A percentile compares a stretch with the other conserved stretches of the same genome.
Conservation (phyloP, 805 yeast genomes). For the Saccharomycopsis oosterbeekiorum region DNA sequence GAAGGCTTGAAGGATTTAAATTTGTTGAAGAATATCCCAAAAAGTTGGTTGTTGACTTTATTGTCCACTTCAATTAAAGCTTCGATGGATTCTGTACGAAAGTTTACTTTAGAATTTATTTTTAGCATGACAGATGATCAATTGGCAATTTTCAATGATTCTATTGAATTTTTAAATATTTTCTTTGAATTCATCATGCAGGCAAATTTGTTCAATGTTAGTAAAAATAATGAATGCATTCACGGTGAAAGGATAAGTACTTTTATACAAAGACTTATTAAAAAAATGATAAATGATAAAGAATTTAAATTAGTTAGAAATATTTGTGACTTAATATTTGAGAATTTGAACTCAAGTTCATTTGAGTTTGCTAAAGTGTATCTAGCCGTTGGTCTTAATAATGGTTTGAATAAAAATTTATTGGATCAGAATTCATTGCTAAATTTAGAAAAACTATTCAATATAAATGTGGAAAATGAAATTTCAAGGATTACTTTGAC, state of each 20-base stretch:
- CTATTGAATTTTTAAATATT: conserved; percentile 29
- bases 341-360: conserved; percentile 37
- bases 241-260: conserved; percentile 44
- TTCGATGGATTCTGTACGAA: conserved; percentile 67
- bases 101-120: conserved; percentile 46
- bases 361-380: conserved; percentile 56
- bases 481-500: conserved; percentile 43
- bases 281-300: conserved; percentile 25
- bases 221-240: conserved; percentile 34
- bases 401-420: conserved; percentile 33
- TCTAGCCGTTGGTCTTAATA: conserved; percentile 43
- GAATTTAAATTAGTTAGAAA: not conserved
- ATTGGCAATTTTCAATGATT: conserved; percentile 36
- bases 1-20: conserved; percentile 60
- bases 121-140: conserved; percentile 40
- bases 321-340: conserved; percentile 29
- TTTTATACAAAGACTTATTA: conserved; percentile 33
- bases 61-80: conserved; percentile 69
- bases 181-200: conserved; percentile 53
- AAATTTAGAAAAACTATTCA: conserved; percentile 28
- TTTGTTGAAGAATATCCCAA: conserved; percentile 32
- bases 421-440: conserved; percentile 22
- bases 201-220: conserved; percentile 51
- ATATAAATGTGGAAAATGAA: conserved; percentile 37
- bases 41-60: conserved; percentile 66